Percentiles rank a stretch among this genome's conserved stretches.
These are phyloP conservation scores for Bipolaris gigantea DNA, from an alignment of 2,329 filamentous ascomycete genomes.

Conservation along the genomic window DNA sequence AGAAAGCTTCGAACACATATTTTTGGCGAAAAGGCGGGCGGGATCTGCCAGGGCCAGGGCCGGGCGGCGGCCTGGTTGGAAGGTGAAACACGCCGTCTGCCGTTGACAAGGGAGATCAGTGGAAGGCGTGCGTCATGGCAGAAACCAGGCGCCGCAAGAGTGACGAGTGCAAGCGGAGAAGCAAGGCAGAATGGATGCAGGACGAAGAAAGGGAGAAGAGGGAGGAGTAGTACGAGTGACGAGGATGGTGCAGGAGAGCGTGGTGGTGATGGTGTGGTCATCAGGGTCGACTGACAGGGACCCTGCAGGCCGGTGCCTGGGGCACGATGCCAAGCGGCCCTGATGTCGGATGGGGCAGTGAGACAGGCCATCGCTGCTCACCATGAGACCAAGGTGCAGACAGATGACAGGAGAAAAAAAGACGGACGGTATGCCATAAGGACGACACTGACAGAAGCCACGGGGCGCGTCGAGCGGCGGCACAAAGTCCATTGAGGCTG, in stretches of 20 bases:
- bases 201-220: background rate
- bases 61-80: conserved; percentile 20
- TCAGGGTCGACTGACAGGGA: background rate
- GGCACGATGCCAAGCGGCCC: conserved; percentile 35
- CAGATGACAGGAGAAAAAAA: background rate
- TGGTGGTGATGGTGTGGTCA: background rate
- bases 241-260: background rate
- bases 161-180: background rate
- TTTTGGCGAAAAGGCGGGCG: conserved; percentile 7
- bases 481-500: conserved; percentile 9
- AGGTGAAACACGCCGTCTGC: conserved; percentile 29
- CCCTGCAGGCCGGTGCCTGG: conserved; percentile 14
- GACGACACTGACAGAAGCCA: background rate
- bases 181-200: background rate
- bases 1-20: conserved; percentile 1
- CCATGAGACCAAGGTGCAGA: background rate
- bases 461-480: background rate
- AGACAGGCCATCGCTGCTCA: background rate
- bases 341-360: conserved; percentile 29
- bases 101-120: conserved; percentile 19
- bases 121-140: conserved; percentile 25
- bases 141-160: conserved; percentile 1
- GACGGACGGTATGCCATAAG: background rate
- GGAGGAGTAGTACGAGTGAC: too few relatives aligned
- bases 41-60: conserved; percentile 9